Evolutionary conservation across 2,329 filamentous ascomycete genomes (phyloP).

Genomic region (Paecilomyces sp.): DNA sequence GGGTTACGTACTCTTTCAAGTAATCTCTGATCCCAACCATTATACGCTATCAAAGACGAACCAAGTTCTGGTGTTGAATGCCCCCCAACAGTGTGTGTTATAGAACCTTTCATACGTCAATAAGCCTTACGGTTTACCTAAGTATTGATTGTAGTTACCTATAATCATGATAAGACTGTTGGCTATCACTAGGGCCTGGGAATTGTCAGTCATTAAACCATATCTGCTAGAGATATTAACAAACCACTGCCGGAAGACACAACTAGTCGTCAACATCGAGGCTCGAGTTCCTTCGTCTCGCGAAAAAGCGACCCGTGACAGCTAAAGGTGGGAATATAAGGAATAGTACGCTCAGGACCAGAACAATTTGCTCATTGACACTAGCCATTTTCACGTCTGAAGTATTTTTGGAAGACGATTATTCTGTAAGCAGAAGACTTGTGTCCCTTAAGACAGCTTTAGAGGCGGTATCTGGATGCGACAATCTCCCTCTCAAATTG

Average conservation of each 20-base stretch:
- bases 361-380: background rate
- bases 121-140: background rate
- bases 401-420: background rate
- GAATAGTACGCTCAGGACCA: background rate
- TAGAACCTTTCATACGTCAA: background rate
- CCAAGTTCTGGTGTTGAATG: background rate
- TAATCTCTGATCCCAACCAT: background rate
- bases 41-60: background rate
- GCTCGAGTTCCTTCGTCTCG: background rate
- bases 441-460: background rate
- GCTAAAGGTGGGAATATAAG: background rate
- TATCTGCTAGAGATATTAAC: background rate
- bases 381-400: background rate
- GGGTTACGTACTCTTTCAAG: background rate
- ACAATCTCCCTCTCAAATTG: background rate
- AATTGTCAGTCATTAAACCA: background rate
- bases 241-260: background rate
- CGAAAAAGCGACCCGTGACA: background rate
- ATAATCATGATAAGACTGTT: background rate
- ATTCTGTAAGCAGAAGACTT: background rate
- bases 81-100: background rate
- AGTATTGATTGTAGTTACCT: background rate
- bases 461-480: background rate
- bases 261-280: background rate
- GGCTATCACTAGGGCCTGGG: background rate